Percentiles rank a stretch among this genome's conserved stretches.
phyloP scores from a whole-genome alignment of 148 eudicot species.

The Fagopyrum homotropicum region DNA sequence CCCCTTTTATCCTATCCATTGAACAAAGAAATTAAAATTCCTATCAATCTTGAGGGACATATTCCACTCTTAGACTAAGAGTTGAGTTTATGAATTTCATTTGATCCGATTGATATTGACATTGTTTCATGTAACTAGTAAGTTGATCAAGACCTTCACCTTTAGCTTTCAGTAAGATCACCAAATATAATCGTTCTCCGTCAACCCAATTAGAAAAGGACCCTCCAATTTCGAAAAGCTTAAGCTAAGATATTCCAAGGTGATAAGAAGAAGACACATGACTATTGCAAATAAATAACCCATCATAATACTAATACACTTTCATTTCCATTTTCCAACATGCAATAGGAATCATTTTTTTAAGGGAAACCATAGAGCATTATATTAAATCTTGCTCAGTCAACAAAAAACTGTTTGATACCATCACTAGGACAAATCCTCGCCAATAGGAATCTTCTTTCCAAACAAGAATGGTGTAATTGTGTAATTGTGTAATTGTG shows the following conservation, averaged over 20 bases:
- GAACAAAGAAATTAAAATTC: neutral
- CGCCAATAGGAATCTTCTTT: neutral
- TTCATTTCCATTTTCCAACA: neutral
- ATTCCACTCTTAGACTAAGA: neutral
- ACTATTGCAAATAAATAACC: neutral
- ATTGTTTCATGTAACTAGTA: neutral
- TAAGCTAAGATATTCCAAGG: neutral
- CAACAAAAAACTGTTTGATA: no score
- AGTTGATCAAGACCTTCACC: neutral
- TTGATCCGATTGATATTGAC: neutral
- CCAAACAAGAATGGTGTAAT: neutral
- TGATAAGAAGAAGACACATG: neutral
- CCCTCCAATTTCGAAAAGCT: neutral
- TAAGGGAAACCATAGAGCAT: no score
- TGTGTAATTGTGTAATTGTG: neutral
- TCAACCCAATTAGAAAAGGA: neutral
- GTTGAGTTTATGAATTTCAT: neutral
- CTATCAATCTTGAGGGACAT: neutral
- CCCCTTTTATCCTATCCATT: neutral
- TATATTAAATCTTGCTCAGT: no score
- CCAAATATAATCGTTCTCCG: neutral
- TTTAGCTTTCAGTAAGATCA: no score
- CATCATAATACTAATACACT: neutral
- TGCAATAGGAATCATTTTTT: neutral
- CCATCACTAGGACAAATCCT: no score